Conservation (phyloP, 2,329 filamentous ascomycete genomes). For the Stagonosporopsis tanaceti region DNA sequence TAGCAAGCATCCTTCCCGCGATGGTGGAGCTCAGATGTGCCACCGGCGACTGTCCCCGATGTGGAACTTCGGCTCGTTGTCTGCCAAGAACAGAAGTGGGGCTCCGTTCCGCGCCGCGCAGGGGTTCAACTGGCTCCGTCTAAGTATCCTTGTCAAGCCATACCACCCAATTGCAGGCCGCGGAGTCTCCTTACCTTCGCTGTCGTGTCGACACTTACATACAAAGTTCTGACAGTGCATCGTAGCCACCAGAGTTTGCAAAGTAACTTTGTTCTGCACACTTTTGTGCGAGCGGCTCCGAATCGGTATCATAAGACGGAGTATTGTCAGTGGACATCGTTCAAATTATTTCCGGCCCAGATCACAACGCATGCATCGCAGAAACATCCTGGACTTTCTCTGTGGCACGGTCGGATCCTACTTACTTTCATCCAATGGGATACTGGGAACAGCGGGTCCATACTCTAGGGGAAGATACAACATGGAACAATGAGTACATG, state of each 20-base stretch:
- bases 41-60: background rate
- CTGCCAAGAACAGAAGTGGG: background rate
- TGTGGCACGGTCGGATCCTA: slow-evolving; percentile 10
- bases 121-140: background rate
- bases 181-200: background rate
- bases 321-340: background rate
- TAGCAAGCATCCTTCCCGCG: slow-evolving; percentile 18
- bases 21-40: slow-evolving; percentile 3
- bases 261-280: background rate
- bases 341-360: too few relatives aligned
- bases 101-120: background rate
- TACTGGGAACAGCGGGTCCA: background rate
- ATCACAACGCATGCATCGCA: too few relatives aligned
- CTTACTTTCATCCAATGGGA: background rate
- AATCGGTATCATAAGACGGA: background rate
- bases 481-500: background rate
- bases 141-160: background rate
- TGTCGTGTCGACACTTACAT: too few relatives aligned
- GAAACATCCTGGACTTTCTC: background rate
- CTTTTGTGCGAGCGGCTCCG: too few relatives aligned
- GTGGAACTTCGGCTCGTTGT: background rate
- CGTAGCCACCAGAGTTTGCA: background rate
- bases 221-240: too few relatives aligned
- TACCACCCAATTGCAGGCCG: too few relatives aligned
- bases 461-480: background rate